Base-by-base conservation (phyloP, 495 filamentous ascomycete species). In the Lophiostoma macrostomum region DNA sequence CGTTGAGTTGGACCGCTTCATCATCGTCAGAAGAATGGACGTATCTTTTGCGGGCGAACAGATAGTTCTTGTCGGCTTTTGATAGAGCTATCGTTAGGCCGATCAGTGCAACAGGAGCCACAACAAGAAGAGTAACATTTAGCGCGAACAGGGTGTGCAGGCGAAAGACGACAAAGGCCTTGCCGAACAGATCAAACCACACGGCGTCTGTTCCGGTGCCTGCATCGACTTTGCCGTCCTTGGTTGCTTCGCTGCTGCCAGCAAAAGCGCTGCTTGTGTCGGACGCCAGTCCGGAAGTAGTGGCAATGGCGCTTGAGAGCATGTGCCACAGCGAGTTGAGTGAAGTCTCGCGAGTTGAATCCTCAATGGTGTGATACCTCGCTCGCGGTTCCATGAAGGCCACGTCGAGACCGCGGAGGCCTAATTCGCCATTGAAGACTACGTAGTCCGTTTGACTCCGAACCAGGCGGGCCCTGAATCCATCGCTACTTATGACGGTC, bases 111-210 rank as follows among this genome's bases (percentile, higher is more conserved):
- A 95, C 58, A 2, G 91, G 90, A 0, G 84, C 80, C 13, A 84
- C 83, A 18, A 94, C 78, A 5, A 96, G 77, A 10, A 97, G 66
- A 3, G 87, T 85, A 10, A 98, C 78, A 28, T 88, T 91, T 68
- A 93, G 76, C 2, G 88, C 90, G 67, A 97, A 96, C 50, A 96
- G 73, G 4, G 87, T 89, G 46, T 86, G 79, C 2, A 96, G 73
- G 5, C 73, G 73, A 60, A 96, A 87, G 13, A 96, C 77, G 18
- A 85, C 87, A 64, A 97, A 89, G 2, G 74, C 75, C 44, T 76
- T 79, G 29, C 93, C 93, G 50, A 95, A 95, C 1, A 96, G 67
- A 67, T 97, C 93, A 65, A 96, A 98, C 89, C 90, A 98, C 19
- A 96, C 91, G 37, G 81, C 87, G 56, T 77, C 69, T 31, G 78